Evolutionary conservation across 306 rosid species (phyloP), one percentile per base, ranked within the genome.

Genomic region (Cercis canadensis): DNA sequence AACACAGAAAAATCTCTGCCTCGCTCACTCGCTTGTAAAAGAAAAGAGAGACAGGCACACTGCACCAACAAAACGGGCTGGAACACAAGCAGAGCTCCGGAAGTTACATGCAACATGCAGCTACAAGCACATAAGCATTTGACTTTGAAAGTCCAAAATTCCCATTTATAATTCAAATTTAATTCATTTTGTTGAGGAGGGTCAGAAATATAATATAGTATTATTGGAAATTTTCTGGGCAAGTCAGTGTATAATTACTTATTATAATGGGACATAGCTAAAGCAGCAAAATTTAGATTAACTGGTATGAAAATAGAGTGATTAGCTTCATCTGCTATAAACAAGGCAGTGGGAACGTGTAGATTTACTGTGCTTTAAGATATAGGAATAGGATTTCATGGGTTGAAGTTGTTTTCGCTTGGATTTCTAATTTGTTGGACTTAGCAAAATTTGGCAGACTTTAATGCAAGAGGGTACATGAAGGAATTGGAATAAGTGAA

Each of bases 401-500:
- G 43, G 43, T 37, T 8, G 7, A 5, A 37, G 10, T 24, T 37
- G 43, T 8, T 8, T 37, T 37, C 3, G 7, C 6, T 37, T 37
- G 10, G 43, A 37, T 37, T 24, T 24, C 29, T 24, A 1, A 1
- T 24, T 24, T 24, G 29, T 24, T 24, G 65, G 15, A 73, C 9
- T 88, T 65, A 80, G 81, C 91, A 85, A 55, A 84, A 82, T 62
- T 75, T 78, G 54, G 91, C 96, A 21, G 83, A 82, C 78, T 82
- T 90, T 36, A 90, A 78, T 4, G 74, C 12, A 59, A 90, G 81
- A 32, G 87, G 93, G 51, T 85, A 90, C 89, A 73, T 75, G 59
- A 87, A 81, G 66, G 96, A 73, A 75, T 84, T 90, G 5, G 85
- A 84, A 72, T 87, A 85, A 37, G 91, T 76, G 77, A 90, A 85